phyloP scores from a whole-genome alignment of 2,329 filamentous ascomycete species.

The Penicillium sp. region DNA sequence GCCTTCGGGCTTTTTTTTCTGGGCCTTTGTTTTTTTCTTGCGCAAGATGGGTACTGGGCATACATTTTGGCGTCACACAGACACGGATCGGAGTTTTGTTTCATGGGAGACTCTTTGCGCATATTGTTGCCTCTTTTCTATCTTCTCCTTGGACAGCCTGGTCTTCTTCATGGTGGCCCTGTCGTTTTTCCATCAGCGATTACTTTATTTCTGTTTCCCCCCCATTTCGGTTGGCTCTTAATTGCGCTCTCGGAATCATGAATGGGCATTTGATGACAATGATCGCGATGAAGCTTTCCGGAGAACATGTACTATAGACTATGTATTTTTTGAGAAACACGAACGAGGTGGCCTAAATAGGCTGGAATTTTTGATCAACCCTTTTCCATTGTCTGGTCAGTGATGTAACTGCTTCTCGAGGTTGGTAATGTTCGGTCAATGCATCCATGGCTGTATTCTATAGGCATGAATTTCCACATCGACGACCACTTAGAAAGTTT shows the following conservation, averaged over 20 bases:
- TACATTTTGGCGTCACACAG: conserved; percentile 31
- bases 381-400: not conserved
- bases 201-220: not conserved
- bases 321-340: conserved; percentile 31
- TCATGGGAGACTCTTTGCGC: not conserved
- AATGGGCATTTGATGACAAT: conserved; percentile 18
- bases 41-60: conserved; percentile 25
- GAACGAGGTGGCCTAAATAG: conserved; percentile 14
- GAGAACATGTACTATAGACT: conserved; percentile 29
- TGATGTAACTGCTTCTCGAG: not conserved
- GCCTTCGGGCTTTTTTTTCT: conserved; percentile 9
- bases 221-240: not conserved
- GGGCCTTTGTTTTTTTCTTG: conserved; percentile 3
- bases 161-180: not conserved
- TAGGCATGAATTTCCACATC: not conserved
- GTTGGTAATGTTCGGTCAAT: not conserved
- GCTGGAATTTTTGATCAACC: conserved; percentile 6
- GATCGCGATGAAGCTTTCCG: conserved; percentile 25
- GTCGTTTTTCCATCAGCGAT: not conserved
- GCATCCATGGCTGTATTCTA: not conserved
- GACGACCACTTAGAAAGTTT: not conserved
- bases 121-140: conserved; percentile 4
- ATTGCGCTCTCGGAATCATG: conserved; percentile 9
- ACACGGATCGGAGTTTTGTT: conserved; percentile 30
- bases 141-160: conserved; percentile 4